Conservation (phyloP, 179 eudicot genomes). For the Silene vulgaris region DNA sequence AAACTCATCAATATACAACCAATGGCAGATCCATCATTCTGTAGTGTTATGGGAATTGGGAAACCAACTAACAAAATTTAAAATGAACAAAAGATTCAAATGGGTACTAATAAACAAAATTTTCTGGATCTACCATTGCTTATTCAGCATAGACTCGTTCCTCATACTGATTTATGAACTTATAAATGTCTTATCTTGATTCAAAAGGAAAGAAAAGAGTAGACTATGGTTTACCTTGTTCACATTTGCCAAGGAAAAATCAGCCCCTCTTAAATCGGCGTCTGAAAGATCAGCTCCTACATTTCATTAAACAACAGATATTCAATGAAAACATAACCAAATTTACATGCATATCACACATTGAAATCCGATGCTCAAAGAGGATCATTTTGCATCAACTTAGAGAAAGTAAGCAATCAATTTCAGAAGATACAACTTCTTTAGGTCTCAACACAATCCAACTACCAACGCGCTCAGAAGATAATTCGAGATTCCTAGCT, state of each 20-base stretch:
- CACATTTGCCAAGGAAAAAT: slow-evolving; percentile 82
- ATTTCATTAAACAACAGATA: slow-evolving; percentile 13
- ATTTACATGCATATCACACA: too few relatives aligned
- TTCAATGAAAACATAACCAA: too few relatives aligned
- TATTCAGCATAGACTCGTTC: neutral
- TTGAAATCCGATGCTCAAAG: neutral
- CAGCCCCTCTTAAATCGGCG: slow-evolving; percentile 88
- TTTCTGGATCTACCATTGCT: too few relatives aligned
- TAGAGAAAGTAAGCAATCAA: neutral
- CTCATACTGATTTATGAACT: neutral
- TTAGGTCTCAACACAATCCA: neutral
- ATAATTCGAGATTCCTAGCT: neutral
- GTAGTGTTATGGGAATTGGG: neutral
- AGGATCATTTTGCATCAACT: neutral
- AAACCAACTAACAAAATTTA: neutral
- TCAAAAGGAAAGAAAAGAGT: neutral
- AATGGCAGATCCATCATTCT: neutral
- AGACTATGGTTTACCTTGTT: slow-evolving; percentile 46
- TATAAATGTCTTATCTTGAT: neutral
- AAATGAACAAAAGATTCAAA: too few relatives aligned
- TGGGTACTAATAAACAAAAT: too few relatives aligned
- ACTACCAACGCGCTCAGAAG: neutral
- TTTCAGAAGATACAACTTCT: neutral
- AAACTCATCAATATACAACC: neutral
- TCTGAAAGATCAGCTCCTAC: slow-evolving; percentile 96